Evolutionary conservation across 2,329 filamentous ascomycete genomes (phyloP), one percentile per base, ranked within the genome.

Genomic region (Clonostachys sp.): DNA sequence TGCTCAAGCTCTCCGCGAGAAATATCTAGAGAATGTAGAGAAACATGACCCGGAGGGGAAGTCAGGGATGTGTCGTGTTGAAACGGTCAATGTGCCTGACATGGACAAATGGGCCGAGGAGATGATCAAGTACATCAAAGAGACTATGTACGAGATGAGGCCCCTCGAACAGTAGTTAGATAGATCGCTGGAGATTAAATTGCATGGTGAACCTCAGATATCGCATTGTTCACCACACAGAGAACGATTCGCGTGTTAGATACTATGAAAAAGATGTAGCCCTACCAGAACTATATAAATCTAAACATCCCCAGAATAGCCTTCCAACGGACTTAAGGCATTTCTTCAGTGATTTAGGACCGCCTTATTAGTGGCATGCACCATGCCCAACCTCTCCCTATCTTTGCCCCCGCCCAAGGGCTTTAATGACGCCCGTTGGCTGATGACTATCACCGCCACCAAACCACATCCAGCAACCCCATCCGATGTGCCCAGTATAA

Each of bases 141-240:
- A 58, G 36, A 64, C 60, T 3, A 44, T 61, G 34, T 52, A 57
- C 46, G 61, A 64, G 47, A 64, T 64, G 60, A 51, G 57, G 16
- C 57, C 55, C 12, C 18, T 53, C 13, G 48, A 47, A n/a, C 14
- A 48, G 34, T 48, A 44, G 38, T 30, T 40, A 13, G 38, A 18
- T 3, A n/a, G 17, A 40, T 40, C 12, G n/a, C 17, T 40, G 12
- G 40, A 20, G 14, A 24, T 41, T 9, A 3, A 17, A 7, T 5
- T 20, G 5, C 6, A 41, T 13, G 20, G 5, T 41, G 40, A 17
- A 17, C 20, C 16, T 41, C 16, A 24, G 24, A 30, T 10, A 30
- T 10, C 8, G 24, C 24, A 10, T 10, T 30, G 24, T 30, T 30
- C 24, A 30, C 3, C 8, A 8, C 24, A 9, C 24, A 30, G 10